Conservation (phyloP, 2,329 filamentous ascomycete genomes). For the Fusarium ramigenum region DNA sequence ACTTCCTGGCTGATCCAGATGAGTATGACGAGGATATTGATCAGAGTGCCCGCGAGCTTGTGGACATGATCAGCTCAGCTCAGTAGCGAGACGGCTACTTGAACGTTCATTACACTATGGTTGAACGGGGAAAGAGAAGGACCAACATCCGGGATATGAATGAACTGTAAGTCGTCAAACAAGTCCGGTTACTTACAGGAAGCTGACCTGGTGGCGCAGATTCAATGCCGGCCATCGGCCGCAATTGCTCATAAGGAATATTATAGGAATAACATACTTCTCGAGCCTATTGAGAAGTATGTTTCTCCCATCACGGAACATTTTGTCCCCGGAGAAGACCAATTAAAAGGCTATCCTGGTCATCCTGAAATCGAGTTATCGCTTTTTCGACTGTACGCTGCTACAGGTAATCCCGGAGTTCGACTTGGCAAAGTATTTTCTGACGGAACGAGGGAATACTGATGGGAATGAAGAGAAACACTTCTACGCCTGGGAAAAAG, state of each 20-base stretch:
- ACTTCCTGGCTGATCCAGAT: not conserved
- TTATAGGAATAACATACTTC: slow-evolving; percentile 60
- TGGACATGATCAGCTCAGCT: slow-evolving; percentile 63
- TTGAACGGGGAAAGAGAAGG: slow-evolving; percentile 63
- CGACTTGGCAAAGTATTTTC: slow-evolving; percentile 64
- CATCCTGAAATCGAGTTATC: slow-evolving; percentile 58
- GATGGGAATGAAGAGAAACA: slow-evolving; percentile 58
- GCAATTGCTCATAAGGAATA: slow-evolving; percentile 64
- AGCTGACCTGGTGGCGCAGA: slow-evolving; percentile 30
- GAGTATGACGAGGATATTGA: slow-evolving; percentile 23
- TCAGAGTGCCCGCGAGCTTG: slow-evolving; percentile 52
- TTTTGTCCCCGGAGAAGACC: slow-evolving; percentile 60
- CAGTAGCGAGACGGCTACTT: slow-evolving; percentile 69
- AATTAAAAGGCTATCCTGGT: slow-evolving; percentile 68
- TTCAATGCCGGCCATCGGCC: slow-evolving; percentile 68
- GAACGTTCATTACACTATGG: slow-evolving; percentile 69
- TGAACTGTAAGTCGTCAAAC: slow-evolving; percentile 59
- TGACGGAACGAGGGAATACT: slow-evolving; percentile 64
- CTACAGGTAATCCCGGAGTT: slow-evolving; percentile 48
- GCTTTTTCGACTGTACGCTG: slow-evolving; percentile 50
- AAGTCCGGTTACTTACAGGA: not conserved
- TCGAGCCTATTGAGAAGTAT: slow-evolving; percentile 42
- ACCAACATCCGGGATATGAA: slow-evolving; percentile 69
- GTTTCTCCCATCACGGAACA: slow-evolving; percentile 59
- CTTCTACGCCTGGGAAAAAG: slow-evolving; percentile 64